Base-by-base conservation (phyloP, 139 green algal species). In the Picochlorum sp. region DNA sequence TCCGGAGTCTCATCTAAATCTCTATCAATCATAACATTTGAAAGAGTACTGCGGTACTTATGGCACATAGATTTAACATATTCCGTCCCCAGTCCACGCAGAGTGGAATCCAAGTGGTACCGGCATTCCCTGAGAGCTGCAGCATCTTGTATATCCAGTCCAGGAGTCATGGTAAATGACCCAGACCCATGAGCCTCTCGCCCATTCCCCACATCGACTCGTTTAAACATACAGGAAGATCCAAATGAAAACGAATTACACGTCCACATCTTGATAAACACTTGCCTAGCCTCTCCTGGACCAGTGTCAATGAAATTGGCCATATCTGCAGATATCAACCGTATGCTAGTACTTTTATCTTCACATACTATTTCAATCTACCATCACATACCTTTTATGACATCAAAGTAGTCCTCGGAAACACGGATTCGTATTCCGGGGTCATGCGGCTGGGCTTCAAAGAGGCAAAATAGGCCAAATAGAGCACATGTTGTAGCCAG, bases 401-500 rank as follows among this genome's bases (percentile, higher is more conserved):
- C 18, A 54, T 21, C 9, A 54, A 54, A 54, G 47, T 54, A 54
- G n/a, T 21, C 47, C 7, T 54, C 47, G 18, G 16, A 26, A 21
- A 54, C 47, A 20, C 47, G 47, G 4, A 76, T 67, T 56, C 71
- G 66, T 13, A 70, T 60, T 18, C 15, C 30, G 16, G 38, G 41
- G 8, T 21, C 44, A 15, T 50, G 14, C 9, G 69, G 69, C 13
- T 76, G 69, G 4, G 69, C 69, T 5, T 51, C 28, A 21, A 71
- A 69, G 24, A 76, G 14, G 69, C 62, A 66, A 47, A 65, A 71
- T n/a, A 76, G 21, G 49, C 60, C 21, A 31, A 66, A 66, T 3
- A 54, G 47, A 26, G 47, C 47, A 54, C 47, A 54, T 13, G 47
- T 13, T 26, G 16, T 20, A 26, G 18, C 6, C 11, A 54, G 11